A percentile compares a stretch with the other conserved stretches of the same genome.
phyloP scores from a whole-genome alignment of 2,329 filamentous ascomycete genomes.

The Cladobotryum protrusum region DNA sequence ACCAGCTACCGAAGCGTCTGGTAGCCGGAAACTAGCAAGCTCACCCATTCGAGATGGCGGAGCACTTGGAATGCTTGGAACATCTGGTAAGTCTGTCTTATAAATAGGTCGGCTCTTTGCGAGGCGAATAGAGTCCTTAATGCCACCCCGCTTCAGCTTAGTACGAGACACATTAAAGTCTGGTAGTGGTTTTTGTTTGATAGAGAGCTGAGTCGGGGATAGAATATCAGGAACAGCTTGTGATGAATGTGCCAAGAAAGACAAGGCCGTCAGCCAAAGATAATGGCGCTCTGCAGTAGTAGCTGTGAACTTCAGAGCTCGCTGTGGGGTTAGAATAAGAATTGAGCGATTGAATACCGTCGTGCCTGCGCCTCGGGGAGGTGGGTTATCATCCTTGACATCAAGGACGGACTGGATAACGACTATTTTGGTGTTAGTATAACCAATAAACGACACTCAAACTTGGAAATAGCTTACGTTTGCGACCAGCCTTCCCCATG shows the following conservation, averaged over 20 bases:
- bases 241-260: conserved; percentile 86
- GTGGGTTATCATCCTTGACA: conserved; percentile 86
- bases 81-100: conserved; percentile 39
- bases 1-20: conserved; percentile 34
- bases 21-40: conserved; percentile 29
- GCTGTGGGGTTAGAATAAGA: conserved; percentile 84
- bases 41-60: conserved; percentile 33
- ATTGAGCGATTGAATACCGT: conserved; percentile 86
- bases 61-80: conserved; percentile 31
- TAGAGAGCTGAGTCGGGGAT: conserved; percentile 41
- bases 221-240: conserved; percentile 73
- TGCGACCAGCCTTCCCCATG: conserved; percentile 90
- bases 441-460: neutral
- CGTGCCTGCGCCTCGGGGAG: conserved; percentile 58
- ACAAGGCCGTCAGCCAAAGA: conserved; percentile 88
- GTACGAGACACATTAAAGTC: conserved; percentile 45
- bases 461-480: conserved; percentile 59
- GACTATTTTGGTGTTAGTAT: conserved; percentile 47
- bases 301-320: conserved; percentile 93
- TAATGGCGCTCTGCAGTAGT: conserved; percentile 79
- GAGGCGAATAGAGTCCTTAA: conserved; percentile 83
- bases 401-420: conserved; percentile 93
- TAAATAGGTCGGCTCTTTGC: conserved; percentile 63
- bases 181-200: conserved; percentile 35
- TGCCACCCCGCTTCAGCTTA: conserved; percentile 49